phyloP scores from a whole-genome alignment of 306 rosid genomes.

The Lathyrus aphaca region DNA sequence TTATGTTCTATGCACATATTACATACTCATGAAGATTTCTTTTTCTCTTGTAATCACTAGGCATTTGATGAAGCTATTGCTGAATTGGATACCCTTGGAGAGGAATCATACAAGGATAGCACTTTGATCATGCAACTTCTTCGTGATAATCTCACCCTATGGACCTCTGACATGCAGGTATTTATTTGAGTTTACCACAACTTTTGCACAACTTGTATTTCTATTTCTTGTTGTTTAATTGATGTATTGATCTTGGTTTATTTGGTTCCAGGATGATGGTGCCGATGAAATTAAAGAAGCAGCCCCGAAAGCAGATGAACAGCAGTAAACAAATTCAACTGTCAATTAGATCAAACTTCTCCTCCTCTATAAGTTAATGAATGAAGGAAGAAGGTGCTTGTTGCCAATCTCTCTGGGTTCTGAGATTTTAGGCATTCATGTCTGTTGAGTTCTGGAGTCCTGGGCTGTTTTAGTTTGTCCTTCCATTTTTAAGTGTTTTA shows the following conservation, averaged over 20 bases:
- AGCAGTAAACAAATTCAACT: conserved; percentile 57
- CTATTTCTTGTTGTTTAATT: not conserved
- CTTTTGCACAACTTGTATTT: not conserved
- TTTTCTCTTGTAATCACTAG: conserved; percentile 43
- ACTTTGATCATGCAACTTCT: conserved; percentile 99
- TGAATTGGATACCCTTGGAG: conserved; percentile 95
- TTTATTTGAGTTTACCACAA: not conserved
- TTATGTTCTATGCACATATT: conserved; percentile 1
- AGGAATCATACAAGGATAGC: conserved; percentile 98
- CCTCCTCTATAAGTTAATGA: conserved; percentile 59
- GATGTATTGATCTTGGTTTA: not conserved
- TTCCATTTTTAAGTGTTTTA: conserved; percentile 62
- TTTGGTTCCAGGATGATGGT: conserved; percentile 77
- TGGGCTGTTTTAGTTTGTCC: conserved; percentile 65
- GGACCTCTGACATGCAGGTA: conserved; percentile 99
- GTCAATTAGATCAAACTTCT: conserved; percentile 65
- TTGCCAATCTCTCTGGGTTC: conserved; percentile 53
- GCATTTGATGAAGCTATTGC: conserved; percentile 99
- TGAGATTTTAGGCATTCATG: conserved; percentile 68
- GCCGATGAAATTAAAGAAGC: conserved; percentile 97
- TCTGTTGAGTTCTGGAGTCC: conserved; percentile 62
- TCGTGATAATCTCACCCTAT: conserved; percentile 97
- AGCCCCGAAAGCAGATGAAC: conserved; percentile 68
- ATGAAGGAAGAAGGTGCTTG: conserved; percentile 67
- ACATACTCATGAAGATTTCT: not conserved